Evolutionary conservation across 495 filamentous ascomycete genomes (phyloP), one percentile per base, ranked within the genome.

Genomic region (Aspergillus haitiensis): DNA sequence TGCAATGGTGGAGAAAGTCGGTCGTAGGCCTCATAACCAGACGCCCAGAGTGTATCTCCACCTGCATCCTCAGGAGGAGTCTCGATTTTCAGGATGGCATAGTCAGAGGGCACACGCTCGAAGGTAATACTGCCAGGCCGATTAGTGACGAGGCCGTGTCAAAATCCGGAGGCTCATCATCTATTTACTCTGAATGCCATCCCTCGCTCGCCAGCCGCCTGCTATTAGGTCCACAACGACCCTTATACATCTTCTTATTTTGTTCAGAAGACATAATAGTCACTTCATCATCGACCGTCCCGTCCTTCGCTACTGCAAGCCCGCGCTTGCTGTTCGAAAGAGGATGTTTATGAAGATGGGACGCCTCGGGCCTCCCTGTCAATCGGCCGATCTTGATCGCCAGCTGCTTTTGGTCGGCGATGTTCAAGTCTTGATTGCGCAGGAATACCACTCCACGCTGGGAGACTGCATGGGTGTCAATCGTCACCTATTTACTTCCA

Each of bases 381-480:
- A n/a, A n/a, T n/a, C n/a, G n/a, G n/a, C n/a, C n/a, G n/a, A n/a
- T n/a, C n/a, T n/a, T n/a, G n/a, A n/a, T n/a, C n/a, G n/a, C n/a
- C n/a, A n/a, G n/a, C n/a, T 61, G 62, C 69, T 69, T 71, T 39
- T 83, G 74, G 10, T 84, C 79, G 59, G 84, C 81, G 44, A 75
- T 81, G 6, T n/a, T n/a, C n/a, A 87, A 74, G 67, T 86, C 78
- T 62, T 91, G 88, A 33, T 79, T 75, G 21, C 87, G 84, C 67
- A 92, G 86, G 78, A 89, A 89, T 39, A 91, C 86, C 0, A 92
- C 88, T 7, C 87, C 87, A 3, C 88, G 81, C 58, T 84, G 80
- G 15, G 87, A 92, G 67, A 92, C 87, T 90, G n/a, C n/a, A n/a
- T n/a, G n/a, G n/a, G n/a, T n/a, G n/a, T n/a, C n/a, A n/a, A n/a